Evolutionary conservation across 352 stramenopile genomes (phyloP), one percentile per base, ranked within the genome.

Genomic region (Pythium sukuiense): DNA sequence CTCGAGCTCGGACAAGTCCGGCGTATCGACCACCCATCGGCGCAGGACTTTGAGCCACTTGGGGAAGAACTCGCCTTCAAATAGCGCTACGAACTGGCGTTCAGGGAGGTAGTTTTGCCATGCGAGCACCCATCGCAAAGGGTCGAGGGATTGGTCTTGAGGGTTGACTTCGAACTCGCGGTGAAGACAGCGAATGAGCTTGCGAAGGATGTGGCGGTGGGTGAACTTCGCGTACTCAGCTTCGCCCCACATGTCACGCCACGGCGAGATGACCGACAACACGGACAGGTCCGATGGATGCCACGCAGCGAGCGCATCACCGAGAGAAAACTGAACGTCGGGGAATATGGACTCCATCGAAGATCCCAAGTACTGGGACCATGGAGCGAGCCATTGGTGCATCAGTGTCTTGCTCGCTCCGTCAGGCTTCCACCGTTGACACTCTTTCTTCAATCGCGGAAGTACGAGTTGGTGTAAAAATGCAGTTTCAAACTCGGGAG

Each of bases 61-160:
- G 0, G 88, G 86, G 55, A 98, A 97, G 55, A 98, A 97, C 57
- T 97, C 92, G 9, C 88, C 90, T 71, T 97, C 90, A 26, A 98
- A 76, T 2, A 97, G 70, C 26, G 87, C 83, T 33, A 93, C 73
- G 55, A 94, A 80, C 57, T 97, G 88, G 0, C 83, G 79, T 11
- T 88, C 63, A 11, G 88, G 84, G 32, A 97, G 63, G 56, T 87
- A 46, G 18, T 72, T 57, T 71, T 81, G 75, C 89, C 89, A 97
- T 43, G 76, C 84, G 3, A 97, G 55, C 24, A 93, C 73, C 85
- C 85, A 95, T 26, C 68, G 74, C 24, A 97, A 58, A 3, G 70
- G 67, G 24, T 90, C 81, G 18, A 96, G 59, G 2, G 81, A 83
- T 67, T 96, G 81, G 20, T 87, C 81, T 37, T 81, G 68, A 0